These are phyloP conservation scores for Immersiella caudata DNA, from an alignment of 495 filamentous ascomycete genomes.

Conservation along the genomic window DNA sequence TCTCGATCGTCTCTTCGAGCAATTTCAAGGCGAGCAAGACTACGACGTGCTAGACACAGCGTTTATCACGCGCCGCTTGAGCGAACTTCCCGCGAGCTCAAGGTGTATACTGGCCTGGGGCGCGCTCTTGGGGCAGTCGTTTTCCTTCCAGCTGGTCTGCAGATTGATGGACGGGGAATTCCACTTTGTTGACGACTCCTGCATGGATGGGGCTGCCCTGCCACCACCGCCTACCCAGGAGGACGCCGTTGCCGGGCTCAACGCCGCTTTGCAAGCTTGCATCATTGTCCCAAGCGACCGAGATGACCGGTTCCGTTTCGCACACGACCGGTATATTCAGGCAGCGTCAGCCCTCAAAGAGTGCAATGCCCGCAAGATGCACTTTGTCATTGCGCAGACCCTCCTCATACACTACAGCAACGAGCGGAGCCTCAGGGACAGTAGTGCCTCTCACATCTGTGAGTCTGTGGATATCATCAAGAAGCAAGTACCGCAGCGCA, in stretches of 20 bases:
- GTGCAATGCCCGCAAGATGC: constrained; percentile 75
- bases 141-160: constrained; percentile 81
- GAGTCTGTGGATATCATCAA: constrained; percentile 73
- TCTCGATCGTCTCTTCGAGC: constrained; percentile 77
- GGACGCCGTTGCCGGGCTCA: constrained; percentile 68
- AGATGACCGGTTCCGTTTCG: constrained; percentile 76
- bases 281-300: constrained; percentile 73
- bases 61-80: constrained; percentile 75
- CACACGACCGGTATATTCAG: constrained; percentile 80
- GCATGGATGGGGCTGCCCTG: constrained; percentile 23
- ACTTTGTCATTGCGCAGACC: constrained; percentile 79
- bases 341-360: constrained; percentile 71
- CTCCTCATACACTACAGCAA: constrained; percentile 69
- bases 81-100: constrained; percentile 71
- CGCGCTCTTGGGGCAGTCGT: constrained; percentile 73
- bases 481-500: constrained; percentile 57
- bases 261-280: constrained; percentile 74
- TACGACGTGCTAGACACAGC: constrained; percentile 77
- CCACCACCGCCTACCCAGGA: constrained; percentile 16
- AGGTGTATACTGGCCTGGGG: constrained; percentile 86
- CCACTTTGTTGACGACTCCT: constrained; percentile 51
- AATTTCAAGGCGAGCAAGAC: constrained; percentile 75
- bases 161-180: constrained; percentile 72
- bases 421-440: constrained; percentile 62
- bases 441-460: constrained; percentile 74